Base-by-base conservation (phyloP, 768 basidiomycete species). In the Candolleomyces efflorescens region DNA sequence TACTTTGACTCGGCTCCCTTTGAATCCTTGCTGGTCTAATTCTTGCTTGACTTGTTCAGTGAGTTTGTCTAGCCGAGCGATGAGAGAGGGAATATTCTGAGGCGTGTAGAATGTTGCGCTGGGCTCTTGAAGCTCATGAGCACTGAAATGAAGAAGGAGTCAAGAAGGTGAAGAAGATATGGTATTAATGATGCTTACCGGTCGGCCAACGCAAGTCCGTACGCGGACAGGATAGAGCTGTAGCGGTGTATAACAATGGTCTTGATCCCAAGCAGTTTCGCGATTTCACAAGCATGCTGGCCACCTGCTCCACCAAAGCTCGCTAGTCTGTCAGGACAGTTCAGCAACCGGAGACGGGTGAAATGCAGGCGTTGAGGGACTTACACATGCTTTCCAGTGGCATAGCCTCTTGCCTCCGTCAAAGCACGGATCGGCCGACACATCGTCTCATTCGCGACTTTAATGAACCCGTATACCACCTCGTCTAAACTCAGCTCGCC, bases 361-460 rank as follows among this genome's bases (percentile, higher is more conserved):
- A 3, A 13, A 27, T 12, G n/a, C 9, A 22, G 26, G 15, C 36
- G 7, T 12, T 13, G 18, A 18, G n/a, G 45, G 32, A 59, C 75
- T 12, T 67, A 81, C 82, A 79, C 71, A 65, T 97, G 94, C 62
- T 85, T 86, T 1, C 84, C 80, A 0, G 90, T 90, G 2, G 91
- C 87, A 69, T 92, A 83, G 23, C 94, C 94, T 45, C 90, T 78
- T 1, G 93, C 92, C 69, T 97, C 94, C 0, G 94, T 97, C 62
- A 96, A 70, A 1, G 92, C 86, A 2, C 95, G 85, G 56, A 98
- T 96, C 7, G 95, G 95, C 48, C 95, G 77, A 62, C 87, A 90
- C 94, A 98, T 98, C 0, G 92, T 94, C 75, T 98, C 95, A 64
- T 97, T 97, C 9, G 94, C 94, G 10, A 96, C 94, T 66, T 94